Base-by-base conservation (phyloP, 140 eudicot genomes). In the Stevia rebaudiana region DNA sequence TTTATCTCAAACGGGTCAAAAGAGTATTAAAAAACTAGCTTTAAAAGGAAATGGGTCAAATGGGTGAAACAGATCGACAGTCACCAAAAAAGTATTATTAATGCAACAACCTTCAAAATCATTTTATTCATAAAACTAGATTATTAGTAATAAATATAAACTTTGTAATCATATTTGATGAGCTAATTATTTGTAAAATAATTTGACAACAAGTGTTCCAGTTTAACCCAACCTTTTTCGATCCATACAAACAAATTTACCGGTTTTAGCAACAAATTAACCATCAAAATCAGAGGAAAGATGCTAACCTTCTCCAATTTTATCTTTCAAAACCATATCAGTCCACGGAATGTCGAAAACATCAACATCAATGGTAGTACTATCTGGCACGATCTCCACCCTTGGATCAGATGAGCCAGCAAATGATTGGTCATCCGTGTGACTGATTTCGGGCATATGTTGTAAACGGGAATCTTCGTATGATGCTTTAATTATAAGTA, bases 281-380 rank as follows among this genome's bases (percentile, higher is more conserved):
- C n/a, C 53, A 54, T 51, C 43, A 60, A 64, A 37, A 52, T 31
- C 39, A 73, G 50, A 35, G 25, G 11, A 69, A 62, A 65, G 36
- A 53, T 28, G 44, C 62, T 67, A 77, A 90, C 97, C 97, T 79
- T 90, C 84, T 57, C 98, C 98, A 39, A 91, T 84, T 62, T 69
- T 87, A 72, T 91, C 95, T 81, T 79, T 84, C 41, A 91, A n/a
- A 62, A 75, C 80, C 70, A 91, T 81, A 77, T 91, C 96, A 55
- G 71, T 73, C 98, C 98, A 91, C 8, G 91, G 88, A 54, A 91
- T 91, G 61, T 76, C 86, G 59, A 91, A 74, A 77, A 84, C 96
- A 59, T 91, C 98, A 41, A 82, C 76, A 47, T 83, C 86, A 11
- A 84, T 68, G 48, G 81, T 36, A 54, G 60, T 22, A 61, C 71